Conservation (phyloP, 1,284 basidiomycete species). For the Microbotryum lychnidis-dioicae region DNA sequence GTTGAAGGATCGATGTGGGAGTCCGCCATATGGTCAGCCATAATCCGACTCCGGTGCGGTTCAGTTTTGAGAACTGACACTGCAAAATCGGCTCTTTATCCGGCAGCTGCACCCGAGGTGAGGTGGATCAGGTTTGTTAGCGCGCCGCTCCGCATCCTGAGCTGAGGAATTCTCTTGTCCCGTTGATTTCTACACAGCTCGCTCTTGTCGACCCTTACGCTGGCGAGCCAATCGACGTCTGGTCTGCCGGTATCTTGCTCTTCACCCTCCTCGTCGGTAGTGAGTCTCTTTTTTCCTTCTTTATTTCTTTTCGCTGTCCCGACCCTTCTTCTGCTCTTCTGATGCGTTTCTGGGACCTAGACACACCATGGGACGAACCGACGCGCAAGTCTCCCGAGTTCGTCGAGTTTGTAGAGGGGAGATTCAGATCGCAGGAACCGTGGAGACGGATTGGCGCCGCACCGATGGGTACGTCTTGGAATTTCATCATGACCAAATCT, state of each 20-base stretch:
- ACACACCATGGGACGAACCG: conserved; percentile 97
- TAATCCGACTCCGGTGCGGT: not conserved
- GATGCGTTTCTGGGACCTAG: conserved; percentile 44
- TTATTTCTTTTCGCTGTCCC: not conserved
- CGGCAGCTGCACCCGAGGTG: conserved; percentile 27
- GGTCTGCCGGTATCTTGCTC: conserved; percentile 93
- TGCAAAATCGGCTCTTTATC: conserved; percentile 30
- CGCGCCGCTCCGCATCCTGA: not conserved
- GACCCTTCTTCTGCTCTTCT: not conserved
- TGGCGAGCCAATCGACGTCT: conserved; percentile 89
- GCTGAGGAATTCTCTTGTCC: not conserved
- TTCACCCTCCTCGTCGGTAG: conserved; percentile 88
- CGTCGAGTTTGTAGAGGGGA: conserved; percentile 60
- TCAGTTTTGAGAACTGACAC: not conserved
- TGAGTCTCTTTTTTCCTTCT: conserved; percentile 44
- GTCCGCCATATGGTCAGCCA: conserved; percentile 65
- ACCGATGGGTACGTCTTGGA: not conserved
- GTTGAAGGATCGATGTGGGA: conserved; percentile 78
- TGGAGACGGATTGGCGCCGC: not conserved
- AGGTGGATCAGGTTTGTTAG: conserved; percentile 25
- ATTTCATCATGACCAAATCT: not conserved
- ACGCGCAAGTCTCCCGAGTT: conserved; percentile 72
- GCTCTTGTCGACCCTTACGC: conserved; percentile 52
- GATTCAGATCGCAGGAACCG: not conserved
- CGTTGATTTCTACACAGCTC: conserved; percentile 9